Conservation (phyloP, 495 filamentous ascomycete genomes). For the Jackrogersella minutella region DNA sequence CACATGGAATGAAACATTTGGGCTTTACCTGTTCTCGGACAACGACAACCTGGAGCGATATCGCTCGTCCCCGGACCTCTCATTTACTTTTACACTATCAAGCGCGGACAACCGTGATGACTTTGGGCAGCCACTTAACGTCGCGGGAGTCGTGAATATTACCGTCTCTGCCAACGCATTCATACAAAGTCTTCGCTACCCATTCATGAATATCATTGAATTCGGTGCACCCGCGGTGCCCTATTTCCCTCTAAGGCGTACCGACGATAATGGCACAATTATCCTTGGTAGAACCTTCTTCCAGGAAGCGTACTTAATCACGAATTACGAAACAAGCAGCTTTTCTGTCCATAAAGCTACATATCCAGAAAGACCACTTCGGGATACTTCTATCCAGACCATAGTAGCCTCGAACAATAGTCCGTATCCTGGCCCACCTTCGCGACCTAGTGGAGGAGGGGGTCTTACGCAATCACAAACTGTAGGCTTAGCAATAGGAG, state of each 20-base stretch:
- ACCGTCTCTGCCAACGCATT: slow-evolving; percentile 71
- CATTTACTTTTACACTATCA: slow-evolving; percentile 68
- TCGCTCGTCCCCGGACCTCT: slow-evolving; percentile 54
- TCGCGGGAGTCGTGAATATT: slow-evolving; percentile 63
- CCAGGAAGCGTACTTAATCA: slow-evolving; percentile 74
- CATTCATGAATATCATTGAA: slow-evolving; percentile 58
- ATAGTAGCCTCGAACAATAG: slow-evolving; percentile 58
- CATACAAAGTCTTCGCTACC: slow-evolving; percentile 64
- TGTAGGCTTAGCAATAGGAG: slow-evolving; percentile 52
- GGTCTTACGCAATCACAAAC: slow-evolving; percentile 57
- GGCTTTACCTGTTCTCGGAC: slow-evolving; percentile 51
- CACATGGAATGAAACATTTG: slow-evolving; percentile 60
- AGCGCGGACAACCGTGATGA: slow-evolving; percentile 56
- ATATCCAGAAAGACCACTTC: slow-evolving; percentile 56
- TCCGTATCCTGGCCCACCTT: slow-evolving; percentile 50
- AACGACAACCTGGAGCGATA: slow-evolving; percentile 48
- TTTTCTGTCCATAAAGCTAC: slow-evolving; percentile 68
- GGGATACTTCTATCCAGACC: slow-evolving; percentile 56
- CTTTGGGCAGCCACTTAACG: slow-evolving; percentile 52
- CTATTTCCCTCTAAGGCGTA: slow-evolving; percentile 69
- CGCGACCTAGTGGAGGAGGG: slow-evolving; percentile 12
- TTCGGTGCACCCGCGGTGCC: slow-evolving; percentile 54
- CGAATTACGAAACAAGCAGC: slow-evolving; percentile 67
- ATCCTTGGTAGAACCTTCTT: slow-evolving; percentile 75
- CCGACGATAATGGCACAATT: slow-evolving; percentile 60